Base-by-base conservation (phyloP, 176 grass and related monocot genomes). In the Triticum turgidum region DNA sequence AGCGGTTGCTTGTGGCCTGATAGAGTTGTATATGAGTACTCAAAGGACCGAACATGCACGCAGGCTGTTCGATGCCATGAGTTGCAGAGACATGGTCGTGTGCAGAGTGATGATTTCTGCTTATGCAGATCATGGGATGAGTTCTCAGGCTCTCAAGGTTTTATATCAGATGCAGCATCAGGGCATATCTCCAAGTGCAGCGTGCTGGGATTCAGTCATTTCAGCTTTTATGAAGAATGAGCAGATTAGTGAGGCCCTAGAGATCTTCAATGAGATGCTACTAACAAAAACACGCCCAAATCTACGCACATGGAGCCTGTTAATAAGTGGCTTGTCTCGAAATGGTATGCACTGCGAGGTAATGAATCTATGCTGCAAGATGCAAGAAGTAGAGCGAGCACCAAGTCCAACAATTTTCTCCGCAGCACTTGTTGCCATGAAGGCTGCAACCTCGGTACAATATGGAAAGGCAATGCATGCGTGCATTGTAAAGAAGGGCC, bases 321-420 rank as follows among this genome's bases (percentile, higher is more conserved):
- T 92, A 62, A 65, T 95, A 82, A 80, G 77, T 70, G 80, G 88
- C 22, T 85, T 95, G 41, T 90, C 91, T 27, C 89, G 65, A 71
- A 85, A 89, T 71, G 89, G 93, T 73, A 87, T 75, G 83, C 83
- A 88, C 44, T 22, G 79, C 14, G 87, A 90, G 73, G 89, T 87
- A 70, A 88, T 83, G 70, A 51, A 85, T 58, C 58, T 95, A 6
- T 91, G 71, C 64, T 66, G 78, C 82, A 88, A 91, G 71, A 85
- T 97, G 75, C 90, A 77, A 11, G 90, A 90, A 80, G 87, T 93
- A 44, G 80, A 91, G 79, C 49, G 66, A 69, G 86, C 77, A 37
- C 85, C 91, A 39, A 95, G 90, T 83, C 80, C 95, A 72, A 89
- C 91, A 85, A 82, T 95, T 54, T 91, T 92, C 90, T 89, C 85